These are phyloP conservation scores for Neopestalotiopsis sp. DNA, from an alignment of 2,329 filamentous ascomycete species.

Conservation along the genomic window DNA sequence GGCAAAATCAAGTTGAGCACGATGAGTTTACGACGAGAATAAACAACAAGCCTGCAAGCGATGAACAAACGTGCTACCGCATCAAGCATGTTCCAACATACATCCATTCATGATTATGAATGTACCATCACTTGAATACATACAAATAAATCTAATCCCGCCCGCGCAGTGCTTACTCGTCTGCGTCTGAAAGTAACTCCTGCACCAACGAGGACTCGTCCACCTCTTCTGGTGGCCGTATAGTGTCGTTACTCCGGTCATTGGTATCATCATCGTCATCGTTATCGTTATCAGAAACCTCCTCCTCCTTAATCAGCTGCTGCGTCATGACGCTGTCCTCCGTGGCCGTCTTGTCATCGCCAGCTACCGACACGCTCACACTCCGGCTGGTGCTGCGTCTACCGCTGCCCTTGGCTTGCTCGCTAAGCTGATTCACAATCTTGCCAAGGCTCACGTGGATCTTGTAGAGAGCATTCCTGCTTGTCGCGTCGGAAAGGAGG, in stretches of 20 bases:
- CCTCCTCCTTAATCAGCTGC: conserved; percentile 54
- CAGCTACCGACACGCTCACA: conserved; percentile 44
- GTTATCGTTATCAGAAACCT: conserved; percentile 40
- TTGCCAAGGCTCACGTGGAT: conserved; percentile 71
- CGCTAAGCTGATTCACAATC: conserved; percentile 62
- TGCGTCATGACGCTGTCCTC: conserved; percentile 40
- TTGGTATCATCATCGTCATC: conserved; percentile 28
- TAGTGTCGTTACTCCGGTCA: conserved; percentile 25
- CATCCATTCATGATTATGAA: no score
- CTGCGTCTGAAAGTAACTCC: conserved; percentile 16
- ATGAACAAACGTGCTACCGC: no score
- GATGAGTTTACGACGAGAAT: no score
- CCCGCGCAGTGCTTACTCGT: background rate
- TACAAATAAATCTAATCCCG: background rate
- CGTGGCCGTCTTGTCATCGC: conserved; percentile 34
- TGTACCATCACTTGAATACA: no score
- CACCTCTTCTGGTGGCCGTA: conserved; percentile 28
- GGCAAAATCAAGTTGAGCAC: no score
- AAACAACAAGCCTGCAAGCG: no score
- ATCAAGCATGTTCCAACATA: no score
- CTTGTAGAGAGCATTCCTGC: conserved; percentile 70
- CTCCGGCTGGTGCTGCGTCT: conserved; percentile 42
- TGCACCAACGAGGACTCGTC: conserved; percentile 36
- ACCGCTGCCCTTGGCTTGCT: conserved; percentile 25
- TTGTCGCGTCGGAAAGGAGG: conserved; percentile 63